Evolutionary conservation across 2,329 filamentous ascomycete genomes (phyloP).

Genomic region (Calonectria pauciramosa): DNA sequence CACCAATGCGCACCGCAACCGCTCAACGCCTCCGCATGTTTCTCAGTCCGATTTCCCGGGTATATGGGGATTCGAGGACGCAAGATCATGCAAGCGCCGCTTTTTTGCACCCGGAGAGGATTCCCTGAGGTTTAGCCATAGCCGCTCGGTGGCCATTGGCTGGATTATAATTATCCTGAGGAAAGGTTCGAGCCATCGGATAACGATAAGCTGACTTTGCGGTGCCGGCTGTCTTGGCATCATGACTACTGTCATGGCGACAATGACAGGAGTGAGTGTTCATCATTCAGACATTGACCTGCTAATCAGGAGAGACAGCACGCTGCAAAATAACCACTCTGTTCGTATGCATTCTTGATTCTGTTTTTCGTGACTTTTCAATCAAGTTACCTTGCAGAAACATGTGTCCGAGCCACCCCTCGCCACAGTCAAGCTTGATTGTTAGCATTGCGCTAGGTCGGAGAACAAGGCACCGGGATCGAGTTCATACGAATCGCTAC

Average conservation of each 20-base stretch:
- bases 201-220: not conserved
- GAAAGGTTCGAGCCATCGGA: not conserved
- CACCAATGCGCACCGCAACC: conserved; percentile 9
- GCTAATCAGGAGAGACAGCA: not conserved
- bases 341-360: not conserved
- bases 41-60: not conserved
- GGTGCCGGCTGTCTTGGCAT: not conserved
- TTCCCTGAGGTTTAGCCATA: not conserved
- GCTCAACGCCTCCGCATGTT: not conserved
- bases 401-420: not conserved
- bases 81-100: not conserved
- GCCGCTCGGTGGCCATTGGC: not conserved
- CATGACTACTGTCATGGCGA: not conserved
- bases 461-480: not conserved
- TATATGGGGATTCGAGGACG: not conserved
- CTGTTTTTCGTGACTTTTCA: not conserved
- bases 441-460: not conserved
- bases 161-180: not conserved
- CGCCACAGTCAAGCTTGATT: not conserved
- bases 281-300: not conserved
- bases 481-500: not conserved
- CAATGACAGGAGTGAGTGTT: not conserved
- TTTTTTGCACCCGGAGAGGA: not conserved
- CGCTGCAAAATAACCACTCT: not conserved
- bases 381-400: not conserved